These are phyloP conservation scores for Pochonia chlamydosporia DNA, from an alignment of 2,329 filamentous ascomycete genomes.

Conservation along the genomic window DNA sequence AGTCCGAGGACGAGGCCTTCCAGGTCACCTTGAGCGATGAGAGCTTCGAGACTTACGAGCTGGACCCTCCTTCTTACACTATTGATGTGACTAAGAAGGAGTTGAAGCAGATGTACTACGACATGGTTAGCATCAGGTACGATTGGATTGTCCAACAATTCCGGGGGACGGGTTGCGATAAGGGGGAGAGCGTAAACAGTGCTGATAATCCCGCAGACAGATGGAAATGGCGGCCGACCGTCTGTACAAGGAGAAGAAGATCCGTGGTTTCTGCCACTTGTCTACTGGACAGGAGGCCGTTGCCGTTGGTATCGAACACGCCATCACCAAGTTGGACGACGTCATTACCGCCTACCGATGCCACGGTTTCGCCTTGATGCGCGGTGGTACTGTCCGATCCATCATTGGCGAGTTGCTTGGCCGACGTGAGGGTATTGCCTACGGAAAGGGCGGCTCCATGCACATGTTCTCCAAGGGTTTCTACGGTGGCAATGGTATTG, in stretches of 20 bases:
- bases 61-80: slow-evolving; percentile 92
- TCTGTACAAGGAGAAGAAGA: slow-evolving; percentile 99
- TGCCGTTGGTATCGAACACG: slow-evolving; percentile 93
- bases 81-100: slow-evolving; percentile 94
- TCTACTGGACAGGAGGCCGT: slow-evolving; percentile 98
- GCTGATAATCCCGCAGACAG: slow-evolving; percentile 56
- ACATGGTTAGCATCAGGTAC: slow-evolving; percentile 94
- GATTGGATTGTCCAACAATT: slow-evolving; percentile 18
- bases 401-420: slow-evolving; percentile 96
- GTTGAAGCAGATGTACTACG: slow-evolving; percentile 97
- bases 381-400: slow-evolving; percentile 80
- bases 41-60: slow-evolving; percentile 99
- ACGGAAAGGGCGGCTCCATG: slow-evolving; percentile 99
- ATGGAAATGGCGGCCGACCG: slow-evolving; percentile 99
- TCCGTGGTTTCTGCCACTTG: slow-evolving; percentile 98
- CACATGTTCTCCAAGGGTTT: slow-evolving; percentile 99
- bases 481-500: slow-evolving; percentile 98
- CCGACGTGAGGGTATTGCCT: slow-evolving; percentile 91
- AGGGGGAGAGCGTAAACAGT: background rate
- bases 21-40: slow-evolving; percentile 90
- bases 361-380: slow-evolving; percentile 98
- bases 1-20: slow-evolving; percentile 95
- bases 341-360: slow-evolving; percentile 98
- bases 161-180: background rate
- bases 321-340: slow-evolving; percentile 85